Base-by-base conservation (phyloP, 192 early-diverging fungal species). In the Chytriomyces sp. region DNA sequence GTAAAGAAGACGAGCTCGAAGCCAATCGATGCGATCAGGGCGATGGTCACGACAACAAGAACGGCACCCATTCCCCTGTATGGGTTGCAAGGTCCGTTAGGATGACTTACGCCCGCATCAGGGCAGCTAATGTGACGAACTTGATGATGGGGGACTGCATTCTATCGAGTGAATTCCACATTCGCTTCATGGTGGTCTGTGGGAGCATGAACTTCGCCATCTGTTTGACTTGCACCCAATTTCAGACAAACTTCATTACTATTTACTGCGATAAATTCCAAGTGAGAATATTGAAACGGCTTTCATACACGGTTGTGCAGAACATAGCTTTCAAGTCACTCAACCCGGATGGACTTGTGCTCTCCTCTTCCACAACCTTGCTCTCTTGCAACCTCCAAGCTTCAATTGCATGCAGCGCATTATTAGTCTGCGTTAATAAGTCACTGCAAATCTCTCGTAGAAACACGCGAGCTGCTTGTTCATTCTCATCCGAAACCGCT, bases 1-100 rank as follows among this genome's bases (percentile, higher is more conserved):
- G 63, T 52, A 41, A 64, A 64, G n/a, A 25, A 22, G 22, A 64
- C 10, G 17, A 64, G 31, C 49, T 64, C 63, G 38, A 52, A 49
- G 10, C 63, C 38, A 64, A 64, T 14, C 7, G 39, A 39, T 14
- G 39, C 14, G 63, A 64, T 64, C 7, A 64, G 63, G 2, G 40
- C 63, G n/a, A 64, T 7, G 0, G 66, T 68, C 7, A 52, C 66
- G 19, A 52, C 7, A 7, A 68, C 52, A 7, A 68, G 66, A n/a
- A 55, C 14, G 53, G 31, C 53, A 5, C 66, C 66, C 17, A 68
- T 31, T 2, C 12, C 34, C 14, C 63, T 64, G 39, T 22, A 30
- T 3, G 22, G 26, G 37, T 12, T 14, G 38, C 33, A 25, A 49
- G 14, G n/a, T n/a, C n/a, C n/a, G n/a, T n/a, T n/a, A n/a, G n/a